A percentile compares a stretch with the other conserved stretches of the same genome.
Conservation (phyloP, 345 rosid species). For the Eucalyptus curtisii region DNA sequence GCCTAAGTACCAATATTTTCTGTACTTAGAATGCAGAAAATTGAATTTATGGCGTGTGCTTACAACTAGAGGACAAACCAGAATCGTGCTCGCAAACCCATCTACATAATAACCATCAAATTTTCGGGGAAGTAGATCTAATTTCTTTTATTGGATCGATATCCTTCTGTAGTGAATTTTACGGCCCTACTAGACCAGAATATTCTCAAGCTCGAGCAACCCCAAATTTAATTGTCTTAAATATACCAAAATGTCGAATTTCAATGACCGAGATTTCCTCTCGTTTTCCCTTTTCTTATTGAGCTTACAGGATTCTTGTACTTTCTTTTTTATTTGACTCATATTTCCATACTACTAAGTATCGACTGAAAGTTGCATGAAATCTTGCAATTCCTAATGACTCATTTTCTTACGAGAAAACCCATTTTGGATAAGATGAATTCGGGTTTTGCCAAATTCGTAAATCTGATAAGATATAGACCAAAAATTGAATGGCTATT, state of each 20-base stretch:
- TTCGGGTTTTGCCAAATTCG: not conserved
- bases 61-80: not conserved
- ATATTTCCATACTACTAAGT: not conserved
- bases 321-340: not conserved
- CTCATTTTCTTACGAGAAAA: not conserved
- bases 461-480: not conserved
- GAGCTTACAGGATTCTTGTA: not conserved
- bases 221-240: not conserved
- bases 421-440: not conserved
- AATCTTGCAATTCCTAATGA: not conserved
- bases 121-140: not conserved
- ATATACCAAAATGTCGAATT: not conserved
- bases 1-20: not conserved
- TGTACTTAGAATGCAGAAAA: not conserved
- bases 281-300: not conserved
- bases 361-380: not conserved
- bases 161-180: not conserved
- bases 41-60: not conserved
- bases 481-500: not conserved
- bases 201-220: not conserved
- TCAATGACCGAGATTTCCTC: not conserved
- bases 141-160: not conserved
- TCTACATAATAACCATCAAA: not conserved
- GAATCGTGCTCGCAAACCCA: not conserved
- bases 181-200: not conserved